Base-by-base conservation (phyloP, 306 rosid genomes). In the Hippophae rhamnoides region DNA sequence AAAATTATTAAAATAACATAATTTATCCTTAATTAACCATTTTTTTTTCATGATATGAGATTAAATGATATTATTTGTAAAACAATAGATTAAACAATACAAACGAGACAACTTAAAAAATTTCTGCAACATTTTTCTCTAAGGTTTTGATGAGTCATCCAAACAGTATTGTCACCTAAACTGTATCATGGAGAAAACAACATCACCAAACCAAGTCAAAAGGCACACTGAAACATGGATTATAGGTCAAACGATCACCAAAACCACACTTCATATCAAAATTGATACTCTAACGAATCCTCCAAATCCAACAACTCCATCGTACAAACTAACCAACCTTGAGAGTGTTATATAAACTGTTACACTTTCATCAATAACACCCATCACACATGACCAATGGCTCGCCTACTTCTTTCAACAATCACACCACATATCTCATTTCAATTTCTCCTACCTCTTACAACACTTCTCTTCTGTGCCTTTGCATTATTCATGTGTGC, bases 401-500 rank as follows among this genome's bases (percentile, higher is more conserved):
- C 95, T 82, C 70, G 95, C 57, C 81, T 80, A 62, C 80, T 78
- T 69, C 69, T 43, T 49, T 26, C 61, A 42, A 57, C 52, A 46
- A 74, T 72, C 38, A 23, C 59, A 48, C 57, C 51, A 42, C 75
- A 72, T 47, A 75, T 38, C 72, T 47, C 78, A 52, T 74, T 78
- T 75, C 74, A 77, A 7, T 42, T 74, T 46, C 78, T 72, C 14
- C 40, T 84, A 44, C 71, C 80, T 8, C 75, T 61, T 0, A 66
- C 76, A 66, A 80, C 76, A 68, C 82, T 90, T 48, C 57, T 75
- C 43, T 10, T 82, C 31, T 87, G 87, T 60, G 87, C 76, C 43
- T 13, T 78, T 46, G 89, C 84, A 2, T 13, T 90, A 78, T 66
- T 90, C 55, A 81, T 87, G 95, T 85, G 95, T 56, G 96, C 95